phyloP scores from a whole-genome alignment of 352 stramenopile species.

The Phytophthora vignae region DNA sequence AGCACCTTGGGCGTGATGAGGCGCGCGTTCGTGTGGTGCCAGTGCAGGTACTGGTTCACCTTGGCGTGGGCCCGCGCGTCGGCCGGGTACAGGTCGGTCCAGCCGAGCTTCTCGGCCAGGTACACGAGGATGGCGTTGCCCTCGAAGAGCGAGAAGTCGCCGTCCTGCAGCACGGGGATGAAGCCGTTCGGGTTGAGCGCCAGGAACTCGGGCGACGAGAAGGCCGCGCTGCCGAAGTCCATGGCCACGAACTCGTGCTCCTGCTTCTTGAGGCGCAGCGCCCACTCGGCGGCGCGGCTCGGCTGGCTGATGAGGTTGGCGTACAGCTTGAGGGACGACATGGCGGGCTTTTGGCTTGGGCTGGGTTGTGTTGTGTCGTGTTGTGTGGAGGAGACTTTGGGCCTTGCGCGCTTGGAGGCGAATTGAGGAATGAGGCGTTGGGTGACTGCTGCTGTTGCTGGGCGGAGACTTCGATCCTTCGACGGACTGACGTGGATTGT shows the following conservation, averaged over 20 bases:
- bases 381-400: not conserved
- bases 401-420: not conserved
- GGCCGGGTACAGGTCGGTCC: conserved; percentile 61
- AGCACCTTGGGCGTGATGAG: conserved; percentile 57
- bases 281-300: conserved; percentile 42
- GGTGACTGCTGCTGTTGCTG: not conserved
- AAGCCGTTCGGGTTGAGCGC: conserved; percentile 48
- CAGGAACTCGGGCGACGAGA: conserved; percentile 50
- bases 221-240: conserved; percentile 41
- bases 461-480: not conserved
- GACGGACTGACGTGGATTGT: not conserved
- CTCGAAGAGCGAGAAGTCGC: conserved; percentile 53
- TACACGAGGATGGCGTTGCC: conserved; percentile 66
- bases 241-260: conserved; percentile 45
- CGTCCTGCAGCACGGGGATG: conserved; percentile 51
- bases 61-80: conserved; percentile 63
- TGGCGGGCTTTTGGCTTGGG: not conserved
- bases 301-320: conserved; percentile 57
- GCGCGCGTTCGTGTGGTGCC: conserved; percentile 73
- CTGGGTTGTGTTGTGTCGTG: not conserved
- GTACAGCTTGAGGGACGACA: conserved; percentile 52
- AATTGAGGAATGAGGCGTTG: conserved; percentile 20
- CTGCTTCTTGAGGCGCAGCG: conserved; percentile 48
- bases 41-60: conserved; percentile 78
- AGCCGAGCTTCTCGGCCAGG: conserved; percentile 59